Evolutionary conservation across 352 stramenopile genomes (phyloP).

Genomic region (Plasmopara viticola): DNA sequence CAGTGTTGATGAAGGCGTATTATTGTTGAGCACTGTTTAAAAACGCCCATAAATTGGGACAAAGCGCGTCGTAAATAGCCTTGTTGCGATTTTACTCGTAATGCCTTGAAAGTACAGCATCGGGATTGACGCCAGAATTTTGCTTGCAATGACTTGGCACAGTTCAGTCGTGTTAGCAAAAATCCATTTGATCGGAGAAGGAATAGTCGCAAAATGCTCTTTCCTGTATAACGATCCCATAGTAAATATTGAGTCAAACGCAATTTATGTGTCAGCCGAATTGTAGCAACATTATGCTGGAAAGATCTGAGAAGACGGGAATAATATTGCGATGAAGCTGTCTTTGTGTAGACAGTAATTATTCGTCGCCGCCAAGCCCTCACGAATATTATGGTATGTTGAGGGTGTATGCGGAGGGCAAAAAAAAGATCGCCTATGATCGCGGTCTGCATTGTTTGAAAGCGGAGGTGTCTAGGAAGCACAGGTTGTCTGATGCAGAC

Average conservation of each 20-base stretch:
- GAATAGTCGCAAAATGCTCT: background rate
- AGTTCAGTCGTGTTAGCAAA: background rate
- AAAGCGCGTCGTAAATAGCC: slow-evolving; percentile 4
- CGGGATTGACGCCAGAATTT: background rate
- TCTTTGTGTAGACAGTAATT: no score
- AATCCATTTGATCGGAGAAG: slow-evolving; percentile 1
- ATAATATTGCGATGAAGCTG: no score
- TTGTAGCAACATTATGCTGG: no score
- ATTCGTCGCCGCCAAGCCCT: no score
- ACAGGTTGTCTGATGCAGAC: no score
- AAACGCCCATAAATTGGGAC: background rate
- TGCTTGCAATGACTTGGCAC: background rate
- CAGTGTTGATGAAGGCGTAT: slow-evolving; percentile 3
- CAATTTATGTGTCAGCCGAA: slow-evolving; percentile 1
- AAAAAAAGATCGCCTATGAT: no score
- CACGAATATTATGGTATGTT: no score
- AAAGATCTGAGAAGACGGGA: no score
- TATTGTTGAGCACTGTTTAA: slow-evolving; percentile 1
- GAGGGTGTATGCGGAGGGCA: no score
- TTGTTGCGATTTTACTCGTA: slow-evolving; percentile 13
- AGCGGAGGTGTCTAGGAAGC: no score
- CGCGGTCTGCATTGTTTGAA: no score
- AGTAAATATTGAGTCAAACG: background rate
- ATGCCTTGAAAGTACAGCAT: slow-evolving; percentile 1
- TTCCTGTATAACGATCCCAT: slow-evolving; percentile 3